A percentile compares a stretch with the other conserved stretches of the same genome.
These are phyloP conservation scores for Phytophthora ohioensis DNA, from an alignment of 352 stramenopile genomes.

Conservation along the genomic window DNA sequence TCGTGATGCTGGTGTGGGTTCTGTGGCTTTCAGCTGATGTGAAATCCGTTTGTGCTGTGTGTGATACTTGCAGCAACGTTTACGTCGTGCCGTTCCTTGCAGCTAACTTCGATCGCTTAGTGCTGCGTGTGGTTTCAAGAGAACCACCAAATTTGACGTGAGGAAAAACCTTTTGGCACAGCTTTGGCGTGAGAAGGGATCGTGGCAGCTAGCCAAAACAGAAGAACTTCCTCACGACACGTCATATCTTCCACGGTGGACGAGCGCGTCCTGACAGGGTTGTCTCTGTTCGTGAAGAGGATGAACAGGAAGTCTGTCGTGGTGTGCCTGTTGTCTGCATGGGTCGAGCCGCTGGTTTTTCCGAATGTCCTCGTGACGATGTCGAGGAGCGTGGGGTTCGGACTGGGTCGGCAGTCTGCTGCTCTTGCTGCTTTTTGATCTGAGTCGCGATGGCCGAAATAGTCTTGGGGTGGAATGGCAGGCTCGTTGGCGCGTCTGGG, in stretches of 20 bases:
- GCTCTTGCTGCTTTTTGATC: conserved; percentile 44
- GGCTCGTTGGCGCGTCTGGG: conserved; percentile 59
- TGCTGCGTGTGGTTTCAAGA: neutral
- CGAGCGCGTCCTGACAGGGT: conserved; percentile 16
- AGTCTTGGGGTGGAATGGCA: conserved; percentile 66
- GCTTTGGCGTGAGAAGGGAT: conserved; percentile 31
- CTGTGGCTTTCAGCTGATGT: neutral
- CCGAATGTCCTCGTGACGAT: conserved; percentile 7
- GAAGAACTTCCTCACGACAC: conserved; percentile 44
- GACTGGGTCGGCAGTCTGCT: conserved; percentile 4
- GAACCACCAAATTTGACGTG: neutral
- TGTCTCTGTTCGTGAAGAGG: conserved; percentile 17
- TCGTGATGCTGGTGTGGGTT: neutral
- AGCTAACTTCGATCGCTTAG: conserved; percentile 1
- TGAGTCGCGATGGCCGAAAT: conserved; percentile 60
- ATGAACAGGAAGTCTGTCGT: conserved; percentile 27
- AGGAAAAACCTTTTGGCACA: no score
- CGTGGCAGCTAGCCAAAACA: conserved; percentile 34
- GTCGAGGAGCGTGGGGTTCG: conserved; percentile 19
- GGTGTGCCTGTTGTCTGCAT: conserved; percentile 8
- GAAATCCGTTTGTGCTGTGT: neutral
- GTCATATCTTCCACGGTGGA: conserved; percentile 52
- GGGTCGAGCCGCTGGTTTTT: conserved; percentile 18
- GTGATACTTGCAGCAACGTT: neutral
- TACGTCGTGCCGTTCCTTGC: conserved; percentile 1